Evolutionary conservation across 2,329 filamentous ascomycete species (phyloP).

Genomic region (Stromatinia cepivora): DNA sequence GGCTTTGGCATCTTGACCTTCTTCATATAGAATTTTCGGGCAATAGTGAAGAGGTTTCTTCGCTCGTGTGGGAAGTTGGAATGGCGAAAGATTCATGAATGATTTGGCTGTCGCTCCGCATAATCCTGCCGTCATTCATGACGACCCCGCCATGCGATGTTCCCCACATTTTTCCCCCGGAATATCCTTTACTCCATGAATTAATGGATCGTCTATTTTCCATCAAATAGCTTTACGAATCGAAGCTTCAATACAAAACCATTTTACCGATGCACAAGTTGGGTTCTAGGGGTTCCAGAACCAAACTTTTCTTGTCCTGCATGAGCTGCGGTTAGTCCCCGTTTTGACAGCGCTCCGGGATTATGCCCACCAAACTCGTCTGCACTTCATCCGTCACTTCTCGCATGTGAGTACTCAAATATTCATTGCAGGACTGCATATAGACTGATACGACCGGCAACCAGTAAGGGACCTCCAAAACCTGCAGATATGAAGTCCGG

Average conservation of each 20-base stretch:
- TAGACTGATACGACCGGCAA: neutral
- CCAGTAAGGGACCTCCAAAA: neutral
- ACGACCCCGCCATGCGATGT: neutral
- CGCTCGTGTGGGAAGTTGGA: no score
- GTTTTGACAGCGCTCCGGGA: neutral
- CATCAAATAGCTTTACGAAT: neutral
- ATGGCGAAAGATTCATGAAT: neutral
- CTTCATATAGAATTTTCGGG: neutral
- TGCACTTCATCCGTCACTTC: neutral
- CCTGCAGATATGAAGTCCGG: neutral
- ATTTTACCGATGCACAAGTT: neutral
- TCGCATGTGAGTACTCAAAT: neutral
- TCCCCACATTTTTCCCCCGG: neutral
- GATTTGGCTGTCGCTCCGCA: neutral
- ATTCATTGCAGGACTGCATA: neutral
- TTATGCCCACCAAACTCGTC: neutral
- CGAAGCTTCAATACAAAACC: neutral
- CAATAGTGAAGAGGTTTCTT: neutral
- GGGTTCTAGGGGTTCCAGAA: neutral
- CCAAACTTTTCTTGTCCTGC: neutral
- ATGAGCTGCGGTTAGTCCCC: neutral
- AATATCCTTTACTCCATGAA: neutral
- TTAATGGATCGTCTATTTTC: neutral
- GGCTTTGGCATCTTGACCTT: neutral
- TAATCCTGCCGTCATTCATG: neutral